These are phyloP conservation scores for Akanthomyces uredinophilus DNA, from an alignment of 2,329 filamentous ascomycete species.

Conservation along the genomic window DNA sequence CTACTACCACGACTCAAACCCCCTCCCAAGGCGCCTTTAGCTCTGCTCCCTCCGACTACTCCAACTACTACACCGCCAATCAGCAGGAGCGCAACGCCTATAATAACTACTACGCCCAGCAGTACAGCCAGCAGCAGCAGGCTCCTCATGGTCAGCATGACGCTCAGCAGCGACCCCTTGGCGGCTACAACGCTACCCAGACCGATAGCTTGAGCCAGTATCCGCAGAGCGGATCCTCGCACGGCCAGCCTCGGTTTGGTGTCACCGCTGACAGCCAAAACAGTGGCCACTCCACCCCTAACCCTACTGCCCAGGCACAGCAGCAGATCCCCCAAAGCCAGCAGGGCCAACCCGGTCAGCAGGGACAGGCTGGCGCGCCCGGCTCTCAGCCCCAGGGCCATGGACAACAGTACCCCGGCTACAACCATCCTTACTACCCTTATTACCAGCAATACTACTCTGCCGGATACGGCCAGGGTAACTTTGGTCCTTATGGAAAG, in stretches of 20 bases:
- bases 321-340: constrained; percentile 36
- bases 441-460: constrained; percentile 60
- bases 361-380: constrained; percentile 39
- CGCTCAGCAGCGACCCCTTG: constrained; percentile 68
- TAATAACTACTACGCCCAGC: constrained; percentile 70
- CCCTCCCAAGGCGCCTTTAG: constrained; percentile 62
- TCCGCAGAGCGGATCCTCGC: constrained; percentile 60
- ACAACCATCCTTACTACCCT: constrained; percentile 57
- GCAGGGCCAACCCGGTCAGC: constrained; percentile 39
- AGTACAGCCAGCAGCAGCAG: constrained; percentile 52
- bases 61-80: constrained; percentile 79
- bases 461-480: constrained; percentile 49
- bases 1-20: constrained; percentile 54
- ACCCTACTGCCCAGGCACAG: constrained; percentile 61
- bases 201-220: constrained; percentile 63
- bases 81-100: constrained; percentile 68
- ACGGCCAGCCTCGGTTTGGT: constrained; percentile 56
- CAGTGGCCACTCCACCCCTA: constrained; percentile 87
- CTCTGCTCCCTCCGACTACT: constrained; percentile 73
- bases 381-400: constrained; percentile 42
- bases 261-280: constrained; percentile 64
- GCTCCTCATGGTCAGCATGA: constrained; percentile 67
- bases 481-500: constrained; percentile 50
- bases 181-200: constrained; percentile 66
- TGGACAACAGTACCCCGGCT: constrained; percentile 43